These are phyloP conservation scores for Phytophthora sojae DNA, from an alignment of 352 stramenopile genomes.

Conservation along the genomic window DNA sequence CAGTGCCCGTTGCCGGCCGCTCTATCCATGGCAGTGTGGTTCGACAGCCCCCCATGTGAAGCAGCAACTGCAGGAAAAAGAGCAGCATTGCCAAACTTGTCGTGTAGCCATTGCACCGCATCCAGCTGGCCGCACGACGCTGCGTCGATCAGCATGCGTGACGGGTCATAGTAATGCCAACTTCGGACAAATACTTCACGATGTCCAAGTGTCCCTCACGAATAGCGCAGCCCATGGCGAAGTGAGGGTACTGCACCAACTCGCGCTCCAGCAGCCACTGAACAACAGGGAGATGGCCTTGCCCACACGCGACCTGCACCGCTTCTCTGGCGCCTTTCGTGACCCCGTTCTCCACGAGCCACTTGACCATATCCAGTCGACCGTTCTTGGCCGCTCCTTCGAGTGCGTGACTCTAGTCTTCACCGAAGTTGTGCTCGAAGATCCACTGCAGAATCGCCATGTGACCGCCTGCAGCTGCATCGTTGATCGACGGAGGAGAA, in stretches of 20 bases:
- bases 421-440: conserved; percentile 7
- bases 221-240: conserved; percentile 15
- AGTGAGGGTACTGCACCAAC: conserved; percentile 16
- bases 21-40: conserved; percentile 2
- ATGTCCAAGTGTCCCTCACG: conserved; percentile 13
- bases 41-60: background rate
- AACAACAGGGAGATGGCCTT: conserved; percentile 14
- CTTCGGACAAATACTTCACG: conserved; percentile 13
- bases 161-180: background rate
- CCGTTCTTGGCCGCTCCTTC: conserved; percentile 16
- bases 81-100: background rate
- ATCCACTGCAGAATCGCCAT: conserved; percentile 23
- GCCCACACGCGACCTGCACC: conserved; percentile 6
- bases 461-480: conserved; percentile 15
- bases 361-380: conserved; percentile 18
- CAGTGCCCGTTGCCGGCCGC: background rate
- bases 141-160: conserved; percentile 4
- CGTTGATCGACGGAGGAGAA: conserved; percentile 11
- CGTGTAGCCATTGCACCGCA: background rate
- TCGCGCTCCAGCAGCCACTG: conserved; percentile 13
- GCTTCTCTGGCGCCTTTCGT: conserved; percentile 8
- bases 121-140: background rate
- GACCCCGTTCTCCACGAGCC: conserved; percentile 11
- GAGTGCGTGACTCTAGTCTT: conserved; percentile 2
- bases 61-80: background rate